phyloP scores from a whole-genome alignment of 257 asterid genomes.

The Solanum rostratum region DNA sequence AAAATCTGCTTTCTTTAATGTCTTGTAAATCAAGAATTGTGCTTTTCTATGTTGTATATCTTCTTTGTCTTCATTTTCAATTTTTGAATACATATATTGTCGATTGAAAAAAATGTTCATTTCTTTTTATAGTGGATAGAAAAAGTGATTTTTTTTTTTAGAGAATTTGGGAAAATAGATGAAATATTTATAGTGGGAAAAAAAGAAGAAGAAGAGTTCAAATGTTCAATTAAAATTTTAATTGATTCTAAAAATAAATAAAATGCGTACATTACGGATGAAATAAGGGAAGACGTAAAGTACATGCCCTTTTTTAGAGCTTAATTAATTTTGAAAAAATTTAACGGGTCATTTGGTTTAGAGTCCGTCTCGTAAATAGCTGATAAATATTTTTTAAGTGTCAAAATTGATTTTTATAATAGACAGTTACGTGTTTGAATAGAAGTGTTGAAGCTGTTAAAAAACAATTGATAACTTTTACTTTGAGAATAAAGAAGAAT shows the following conservation, averaged over 20 bases:
- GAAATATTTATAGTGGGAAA: background rate
- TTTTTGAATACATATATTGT: conserved; percentile 33
- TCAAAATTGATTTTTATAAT: background rate
- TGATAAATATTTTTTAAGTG: background rate
- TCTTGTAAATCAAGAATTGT: conserved; percentile 70
- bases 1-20: conserved; percentile 38
- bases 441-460: background rate
- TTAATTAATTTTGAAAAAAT: background rate
- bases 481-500: no score
- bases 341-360: background rate
- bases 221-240: background rate
- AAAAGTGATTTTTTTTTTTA: no score
- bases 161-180: background rate
- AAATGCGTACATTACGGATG: background rate
- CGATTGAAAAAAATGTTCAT: conserved; percentile 18
- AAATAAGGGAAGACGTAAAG: background rate
- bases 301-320: background rate
- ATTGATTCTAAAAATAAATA: background rate
- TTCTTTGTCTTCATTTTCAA: conserved; percentile 45
- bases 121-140: background rate
- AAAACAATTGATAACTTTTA: background rate
- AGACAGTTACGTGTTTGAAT: background rate
- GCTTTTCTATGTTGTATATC: conserved; percentile 44
- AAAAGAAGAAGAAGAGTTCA: background rate
- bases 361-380: background rate